A percentile compares a stretch with the other conserved stretches of the same genome.
Evolutionary conservation across 495 filamentous ascomycete genomes (phyloP).

Genomic region (Penicillium canescens): DNA sequence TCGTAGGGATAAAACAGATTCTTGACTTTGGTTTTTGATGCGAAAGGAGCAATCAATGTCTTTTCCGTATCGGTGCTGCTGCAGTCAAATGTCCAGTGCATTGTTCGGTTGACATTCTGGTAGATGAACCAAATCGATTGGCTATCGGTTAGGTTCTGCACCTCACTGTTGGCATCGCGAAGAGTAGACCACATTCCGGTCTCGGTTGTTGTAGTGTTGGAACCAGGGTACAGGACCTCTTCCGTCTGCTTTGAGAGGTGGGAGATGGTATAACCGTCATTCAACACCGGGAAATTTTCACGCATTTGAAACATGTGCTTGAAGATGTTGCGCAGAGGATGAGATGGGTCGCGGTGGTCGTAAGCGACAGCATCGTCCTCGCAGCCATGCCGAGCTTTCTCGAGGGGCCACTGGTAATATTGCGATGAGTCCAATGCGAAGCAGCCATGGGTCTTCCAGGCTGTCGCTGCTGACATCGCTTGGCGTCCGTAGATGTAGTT

Average conservation of each 20-base stretch:
- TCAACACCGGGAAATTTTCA: constrained; percentile 57
- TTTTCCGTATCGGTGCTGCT: constrained; percentile 32
- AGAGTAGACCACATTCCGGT: constrained; percentile 67
- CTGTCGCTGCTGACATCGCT: constrained; percentile 62
- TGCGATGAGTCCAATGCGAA: constrained; percentile 57
- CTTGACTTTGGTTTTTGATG: constrained; percentile 52
- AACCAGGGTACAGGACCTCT: constrained; percentile 52
- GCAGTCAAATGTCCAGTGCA: constrained; percentile 61
- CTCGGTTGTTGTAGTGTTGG: constrained; percentile 53
- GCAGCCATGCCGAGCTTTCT: constrained; percentile 54
- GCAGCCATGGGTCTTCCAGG: constrained; percentile 71
- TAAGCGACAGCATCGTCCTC: constrained; percentile 54
- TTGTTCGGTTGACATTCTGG: constrained; percentile 56
- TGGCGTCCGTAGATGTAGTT: constrained; percentile 74
- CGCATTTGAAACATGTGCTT: constrained; percentile 67
- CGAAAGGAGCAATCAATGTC: constrained; percentile 60
- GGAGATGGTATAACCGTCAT: constrained; percentile 60
- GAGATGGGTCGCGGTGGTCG: constrained; percentile 70
- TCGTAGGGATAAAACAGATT: constrained; percentile 66
- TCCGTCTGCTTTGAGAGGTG: constrained; percentile 58
- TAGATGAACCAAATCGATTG: constrained; percentile 66
- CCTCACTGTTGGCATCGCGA: constrained; percentile 42
- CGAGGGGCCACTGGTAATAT: constrained; percentile 61
- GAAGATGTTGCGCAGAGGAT: constrained; percentile 64
- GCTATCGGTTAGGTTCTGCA: constrained; percentile 54